These are phyloP conservation scores for Monosporascus sp. DNA, from an alignment of 2,329 filamentous ascomycete species.

Conservation along the genomic window DNA sequence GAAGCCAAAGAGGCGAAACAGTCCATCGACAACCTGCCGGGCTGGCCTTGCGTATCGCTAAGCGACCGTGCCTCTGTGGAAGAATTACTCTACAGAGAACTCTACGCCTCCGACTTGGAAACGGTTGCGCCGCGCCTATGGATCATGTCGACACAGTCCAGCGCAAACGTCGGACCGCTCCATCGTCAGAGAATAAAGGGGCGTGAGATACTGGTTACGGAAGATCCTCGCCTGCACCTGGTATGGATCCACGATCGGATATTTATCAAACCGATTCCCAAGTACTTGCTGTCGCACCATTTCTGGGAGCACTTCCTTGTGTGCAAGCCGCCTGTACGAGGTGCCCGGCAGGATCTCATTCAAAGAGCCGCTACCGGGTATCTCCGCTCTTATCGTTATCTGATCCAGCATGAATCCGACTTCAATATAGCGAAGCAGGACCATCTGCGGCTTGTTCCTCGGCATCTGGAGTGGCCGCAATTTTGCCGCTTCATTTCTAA, in stretches of 20 bases:
- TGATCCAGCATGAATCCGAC: constrained; percentile 6
- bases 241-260: constrained; percentile 9
- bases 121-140: constrained; percentile 7
- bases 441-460: neutral
- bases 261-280: constrained; percentile 11
- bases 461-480: neutral
- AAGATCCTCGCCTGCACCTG: constrained; percentile 8
- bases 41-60: too few relatives aligned
- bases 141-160: constrained; percentile 12
- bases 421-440: constrained; percentile 3
- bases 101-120: neutral
- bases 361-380: constrained; percentile 4
- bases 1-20: too few relatives aligned
- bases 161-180: constrained; percentile 6
- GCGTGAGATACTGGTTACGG: constrained; percentile 9
- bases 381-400: constrained; percentile 7
- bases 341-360: neutral
- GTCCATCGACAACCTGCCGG: too few relatives aligned
- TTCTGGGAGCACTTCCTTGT: constrained; percentile 9
- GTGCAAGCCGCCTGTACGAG: neutral
- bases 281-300: constrained; percentile 6
- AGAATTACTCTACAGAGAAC: too few relatives aligned
- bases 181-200: constrained; percentile 6
- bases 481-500: too few relatives aligned
- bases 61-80: too few relatives aligned